Evolutionary conservation across 768 basidiomycete species (phyloP).

Genomic region (Pholiota molesta): DNA sequence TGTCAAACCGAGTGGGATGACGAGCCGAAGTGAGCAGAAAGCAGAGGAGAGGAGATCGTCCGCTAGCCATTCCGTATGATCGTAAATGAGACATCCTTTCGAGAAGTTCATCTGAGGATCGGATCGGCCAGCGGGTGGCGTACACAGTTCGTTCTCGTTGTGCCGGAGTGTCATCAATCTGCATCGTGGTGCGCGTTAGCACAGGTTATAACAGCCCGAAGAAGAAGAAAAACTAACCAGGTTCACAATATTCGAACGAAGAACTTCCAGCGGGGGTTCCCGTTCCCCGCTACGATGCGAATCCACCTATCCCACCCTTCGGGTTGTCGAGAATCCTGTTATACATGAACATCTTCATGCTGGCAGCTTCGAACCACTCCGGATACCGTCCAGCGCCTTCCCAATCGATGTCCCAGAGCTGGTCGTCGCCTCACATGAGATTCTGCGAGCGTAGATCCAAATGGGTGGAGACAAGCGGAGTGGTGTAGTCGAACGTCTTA

Average conservation of each 20-base stretch:
- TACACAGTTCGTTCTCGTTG: no score
- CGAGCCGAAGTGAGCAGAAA: no score
- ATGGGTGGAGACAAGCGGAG: constrained; percentile 28
- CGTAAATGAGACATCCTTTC: no score
- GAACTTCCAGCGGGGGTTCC: not conserved
- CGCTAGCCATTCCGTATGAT: no score
- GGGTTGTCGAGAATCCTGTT: not conserved
- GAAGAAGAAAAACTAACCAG: no score
- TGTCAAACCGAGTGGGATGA: no score
- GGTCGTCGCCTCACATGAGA: constrained; percentile 25
- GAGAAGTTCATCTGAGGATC: no score
- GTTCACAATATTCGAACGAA: not conserved
- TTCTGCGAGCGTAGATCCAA: constrained; percentile 28
- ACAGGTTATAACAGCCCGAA: no score
- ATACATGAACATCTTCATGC: constrained; percentile 7
- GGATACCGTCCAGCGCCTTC: constrained; percentile 28
- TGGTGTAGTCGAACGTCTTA: not conserved
- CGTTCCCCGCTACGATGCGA: not conserved
- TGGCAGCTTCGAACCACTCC: constrained; percentile 25
- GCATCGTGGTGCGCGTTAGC: no score
- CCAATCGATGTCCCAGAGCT: constrained; percentile 35
- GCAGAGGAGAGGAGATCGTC: no score
- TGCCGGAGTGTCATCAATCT: no score
- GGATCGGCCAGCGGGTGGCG: no score
- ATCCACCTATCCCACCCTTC: not conserved